Conservation (phyloP, 73 alveolate genomes). For the Effrenium voratum region DNA sequence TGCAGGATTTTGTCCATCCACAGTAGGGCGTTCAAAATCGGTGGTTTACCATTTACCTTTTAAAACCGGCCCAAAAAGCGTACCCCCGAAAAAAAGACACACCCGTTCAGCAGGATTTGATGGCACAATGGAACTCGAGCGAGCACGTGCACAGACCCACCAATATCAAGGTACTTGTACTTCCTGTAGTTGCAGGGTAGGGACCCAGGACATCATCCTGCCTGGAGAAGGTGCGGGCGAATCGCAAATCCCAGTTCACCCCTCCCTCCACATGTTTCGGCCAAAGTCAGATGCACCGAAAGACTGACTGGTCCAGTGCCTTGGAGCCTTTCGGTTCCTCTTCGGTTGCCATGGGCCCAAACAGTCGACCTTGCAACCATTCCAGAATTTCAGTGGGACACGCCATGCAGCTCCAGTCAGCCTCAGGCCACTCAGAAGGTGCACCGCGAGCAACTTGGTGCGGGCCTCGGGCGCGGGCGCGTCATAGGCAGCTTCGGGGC, state of each 20-base stretch:
- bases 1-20: too few relatives aligned
- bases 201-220: too few relatives aligned
- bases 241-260: background rate
- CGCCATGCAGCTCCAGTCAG: background rate
- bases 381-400: background rate
- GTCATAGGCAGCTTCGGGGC: background rate
- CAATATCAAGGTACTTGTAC: too few relatives aligned
- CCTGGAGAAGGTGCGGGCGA: too few relatives aligned
- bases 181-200: too few relatives aligned
- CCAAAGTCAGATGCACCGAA: background rate
- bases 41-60: too few relatives aligned
- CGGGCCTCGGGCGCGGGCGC: background rate
- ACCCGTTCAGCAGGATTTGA: too few relatives aligned
- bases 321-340: background rate
- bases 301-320: background rate
- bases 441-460: slow-evolving; percentile 75
- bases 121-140: too few relatives aligned
- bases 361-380: background rate
- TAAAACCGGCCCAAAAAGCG: too few relatives aligned
- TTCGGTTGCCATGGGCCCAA: background rate
- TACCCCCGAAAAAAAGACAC: too few relatives aligned
- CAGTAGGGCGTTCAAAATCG: too few relatives aligned
- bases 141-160: too few relatives aligned
- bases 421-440: slow-evolving; percentile 27
- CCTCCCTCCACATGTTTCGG: background rate